Base-by-base conservation (phyloP, 768 basidiomycete species). In the Lentinula sp. region DNA sequence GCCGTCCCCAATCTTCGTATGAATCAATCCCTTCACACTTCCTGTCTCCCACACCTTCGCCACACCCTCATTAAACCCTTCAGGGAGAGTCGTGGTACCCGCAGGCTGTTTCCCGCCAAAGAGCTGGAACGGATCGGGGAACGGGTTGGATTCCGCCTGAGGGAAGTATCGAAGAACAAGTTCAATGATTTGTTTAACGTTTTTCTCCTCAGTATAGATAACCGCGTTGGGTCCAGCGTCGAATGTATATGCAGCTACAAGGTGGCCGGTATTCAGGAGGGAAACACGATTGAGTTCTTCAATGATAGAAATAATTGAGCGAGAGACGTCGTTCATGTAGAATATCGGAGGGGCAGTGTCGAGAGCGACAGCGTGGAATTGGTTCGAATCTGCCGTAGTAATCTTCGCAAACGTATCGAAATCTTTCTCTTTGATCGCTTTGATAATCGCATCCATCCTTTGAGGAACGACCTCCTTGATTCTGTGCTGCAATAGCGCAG, bases 141-240 rank as follows among this genome's bases (percentile, higher is more conserved):
- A 95, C n/a, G 16, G 80, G 70, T 4, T 43, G 23, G 40, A 45
- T 1, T 83, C 79, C n/a, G 77, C 73, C 65, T 91, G 91, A 0
- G 96, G 95, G 85, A 99, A 99, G 75, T 90, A 98, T 61, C 80
- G 76, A 59, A 87, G 74, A 65, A 98, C 80, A 65, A 94, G 73
- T 67, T 84, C 77, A 50, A 94, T 77, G 65, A 99, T 88, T 72
- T 88, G 84, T 65, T 81, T 82, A 68, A 97, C 77, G 74, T 95
- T 85, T 68, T 85, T 80, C 65, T 87, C 79, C 4, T 84, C 82
- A 0, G 94, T 84, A 75, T 98, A 99, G 69, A 99, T 93, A 71
- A 99, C 97, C 2, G 95, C 95, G 74, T 99, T 99, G 13, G 97
- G 97, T 35, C 97, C 97, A 0, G 97, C 97, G 68, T 99, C 97